These are phyloP conservation scores for Parsonsia alboflavescens DNA, from an alignment of 257 asterid species.

Conservation along the genomic window DNA sequence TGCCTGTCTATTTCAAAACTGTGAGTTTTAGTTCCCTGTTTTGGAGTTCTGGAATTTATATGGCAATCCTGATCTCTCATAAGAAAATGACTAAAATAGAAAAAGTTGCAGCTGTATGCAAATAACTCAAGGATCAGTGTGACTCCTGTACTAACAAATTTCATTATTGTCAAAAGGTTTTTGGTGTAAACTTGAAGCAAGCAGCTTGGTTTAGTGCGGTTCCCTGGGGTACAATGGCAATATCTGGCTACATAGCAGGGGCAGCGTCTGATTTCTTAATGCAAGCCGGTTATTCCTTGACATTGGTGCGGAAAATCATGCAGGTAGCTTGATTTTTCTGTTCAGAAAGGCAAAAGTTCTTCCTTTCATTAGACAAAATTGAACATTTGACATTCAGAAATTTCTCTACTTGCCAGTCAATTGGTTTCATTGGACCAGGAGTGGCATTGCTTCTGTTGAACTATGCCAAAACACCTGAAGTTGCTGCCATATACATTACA, in stretches of 20 bases:
- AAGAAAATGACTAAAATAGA: neutral
- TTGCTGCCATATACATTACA: slow-evolving; percentile 56
- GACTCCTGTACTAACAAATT: neutral
- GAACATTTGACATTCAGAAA: neutral
- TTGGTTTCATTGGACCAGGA: slow-evolving; percentile 96
- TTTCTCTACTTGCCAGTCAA: slow-evolving; percentile 43
- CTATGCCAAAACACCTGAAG: slow-evolving; percentile 61
- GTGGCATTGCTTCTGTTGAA: slow-evolving; percentile 68
- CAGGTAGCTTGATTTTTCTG: slow-evolving; percentile 45
- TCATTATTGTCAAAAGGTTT: slow-evolving; percentile 42
- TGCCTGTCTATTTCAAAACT: slow-evolving; percentile 95
- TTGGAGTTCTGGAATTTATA: neutral
- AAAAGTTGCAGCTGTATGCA: neutral
- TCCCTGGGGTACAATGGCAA: slow-evolving; percentile 99
- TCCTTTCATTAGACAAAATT: neutral
- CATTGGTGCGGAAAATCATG: slow-evolving; percentile 79
- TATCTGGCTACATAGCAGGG: slow-evolving; percentile 94
- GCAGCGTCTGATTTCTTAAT: slow-evolving; percentile 65
- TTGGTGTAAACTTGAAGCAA: slow-evolving; percentile 78
- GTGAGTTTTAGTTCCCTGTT: slow-evolving; percentile 39
- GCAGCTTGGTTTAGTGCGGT: slow-evolving; percentile 99
- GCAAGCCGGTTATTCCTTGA: slow-evolving; percentile 57
- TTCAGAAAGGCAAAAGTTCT: neutral
- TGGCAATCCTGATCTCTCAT: neutral
- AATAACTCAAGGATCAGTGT: neutral